phyloP scores from a whole-genome alignment of 2,329 filamentous ascomycete genomes.

The Exophiala dermatitidis region DNA sequence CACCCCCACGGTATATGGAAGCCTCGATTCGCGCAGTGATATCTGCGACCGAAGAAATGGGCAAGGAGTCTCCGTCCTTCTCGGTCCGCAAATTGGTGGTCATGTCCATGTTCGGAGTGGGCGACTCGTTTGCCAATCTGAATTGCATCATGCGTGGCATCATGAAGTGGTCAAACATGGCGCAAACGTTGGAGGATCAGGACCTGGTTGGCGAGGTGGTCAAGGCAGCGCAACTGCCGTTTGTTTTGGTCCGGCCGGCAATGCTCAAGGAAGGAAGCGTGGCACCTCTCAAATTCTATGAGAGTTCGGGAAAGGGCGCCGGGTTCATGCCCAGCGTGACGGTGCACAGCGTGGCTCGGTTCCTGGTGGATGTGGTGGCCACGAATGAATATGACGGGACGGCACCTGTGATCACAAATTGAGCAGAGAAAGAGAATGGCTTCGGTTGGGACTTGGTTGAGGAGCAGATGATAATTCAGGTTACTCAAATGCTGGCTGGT shows the following conservation, averaged over 20 bases:
- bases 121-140: constrained; percentile 37
- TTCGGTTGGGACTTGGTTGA: background rate
- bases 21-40: constrained; percentile 27
- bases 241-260: constrained; percentile 42
- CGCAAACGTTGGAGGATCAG: constrained; percentile 44
- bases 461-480: too few species aligned
- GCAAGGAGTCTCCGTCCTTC: too few species aligned
- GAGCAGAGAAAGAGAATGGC: background rate
- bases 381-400: constrained; percentile 37
- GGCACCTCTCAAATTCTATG: constrained; percentile 35
- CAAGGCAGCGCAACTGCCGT: constrained; percentile 32
- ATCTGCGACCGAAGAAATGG: constrained; percentile 2
- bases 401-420: constrained; percentile 45
- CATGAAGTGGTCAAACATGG: constrained; percentile 45
- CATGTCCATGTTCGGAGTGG: constrained; percentile 47
- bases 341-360: constrained; percentile 38
- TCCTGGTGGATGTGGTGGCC: constrained; percentile 43
- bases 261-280: constrained; percentile 39
- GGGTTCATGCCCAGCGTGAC: constrained; percentile 36
- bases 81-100: constrained; percentile 40
- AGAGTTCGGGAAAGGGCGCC: constrained; percentile 39
- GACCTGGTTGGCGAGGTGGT: constrained; percentile 41
- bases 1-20: constrained; percentile 43
- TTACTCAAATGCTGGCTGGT: too few species aligned
- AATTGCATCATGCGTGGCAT: constrained; percentile 39